Evolutionary conservation across 495 filamentous ascomycete species (phyloP), one percentile per base, ranked within the genome.

Genomic region (Thermochaetoides thermophila): DNA sequence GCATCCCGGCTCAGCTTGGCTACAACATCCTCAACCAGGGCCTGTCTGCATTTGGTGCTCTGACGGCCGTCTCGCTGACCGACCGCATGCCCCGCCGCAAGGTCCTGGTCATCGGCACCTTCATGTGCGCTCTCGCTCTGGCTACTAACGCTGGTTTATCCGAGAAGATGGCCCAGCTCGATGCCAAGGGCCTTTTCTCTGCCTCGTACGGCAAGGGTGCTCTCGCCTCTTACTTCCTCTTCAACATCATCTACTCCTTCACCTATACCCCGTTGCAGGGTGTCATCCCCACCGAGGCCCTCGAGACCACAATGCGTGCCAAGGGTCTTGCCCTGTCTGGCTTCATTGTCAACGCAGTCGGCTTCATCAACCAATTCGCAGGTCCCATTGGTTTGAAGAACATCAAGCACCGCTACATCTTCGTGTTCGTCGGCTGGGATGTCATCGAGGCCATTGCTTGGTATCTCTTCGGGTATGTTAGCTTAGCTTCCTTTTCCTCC

Each of bases 161-260:
- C 6, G 57, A 52, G 2, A 50, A 44, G 1, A 56, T 73, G 26
- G 35, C 46, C n/a, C 50, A 59, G 40, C 55, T 53, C 5, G 33
- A 15, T 5, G 16, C 38, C 14, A 26, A 19, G 11, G 31, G 25
- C 21, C 17, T 25, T 17, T 17, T 40, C n/a, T 24, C 45, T 29
- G 21, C 43, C 10, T 29, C 19, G 14, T 63, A 62, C 34, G 61
- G 52, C 31, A 38, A 52, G 41, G 60, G 59, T 15, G 61, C 60
- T 10, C 46, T 65, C 21, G 61, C 61, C 7, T 58, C 58, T 1
- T 65, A 65, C 48, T 69, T 69, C 45, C 47, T 77, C 3, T 76
- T 74, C 52, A 71, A 75, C 37, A 59, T 71, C 27, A 63, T 71
- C 45, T 76, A 72, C 45, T 68, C 63, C 6, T 64, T 74, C 38